These are phyloP conservation scores for Silene latifolia DNA, from an alignment of 148 eudicot genomes.

Conservation along the genomic window DNA sequence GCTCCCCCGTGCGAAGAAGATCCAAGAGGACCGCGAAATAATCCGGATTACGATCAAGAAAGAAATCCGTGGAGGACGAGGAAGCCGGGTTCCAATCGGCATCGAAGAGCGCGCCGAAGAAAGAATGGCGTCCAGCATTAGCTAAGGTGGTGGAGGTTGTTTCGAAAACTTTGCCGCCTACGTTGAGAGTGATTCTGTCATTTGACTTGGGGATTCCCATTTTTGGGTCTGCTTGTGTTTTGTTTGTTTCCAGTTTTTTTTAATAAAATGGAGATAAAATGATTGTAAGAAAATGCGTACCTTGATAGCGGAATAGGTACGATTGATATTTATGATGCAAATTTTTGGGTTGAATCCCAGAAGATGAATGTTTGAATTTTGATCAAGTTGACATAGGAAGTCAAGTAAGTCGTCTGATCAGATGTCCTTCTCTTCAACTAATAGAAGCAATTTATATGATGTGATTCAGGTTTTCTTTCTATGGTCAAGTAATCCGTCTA, in stretches of 20 bases:
- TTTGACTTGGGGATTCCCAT: neutral
- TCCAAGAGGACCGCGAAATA: slow-evolving; percentile 72
- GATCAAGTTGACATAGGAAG: too few relatives aligned
- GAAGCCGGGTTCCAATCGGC: slow-evolving; percentile 54
- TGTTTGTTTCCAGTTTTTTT: neutral
- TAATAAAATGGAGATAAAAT: neutral
- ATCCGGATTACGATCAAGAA: slow-evolving; percentile 80
- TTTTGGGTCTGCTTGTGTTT: neutral
- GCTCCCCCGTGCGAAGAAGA: slow-evolving; percentile 73
- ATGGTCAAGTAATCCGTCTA: too few relatives aligned
- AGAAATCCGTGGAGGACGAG: slow-evolving; percentile 15
- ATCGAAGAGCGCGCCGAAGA: slow-evolving; percentile 76
- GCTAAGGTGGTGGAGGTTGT: slow-evolving; percentile 84
- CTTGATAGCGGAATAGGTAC: too few relatives aligned
- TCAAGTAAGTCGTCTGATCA: too few relatives aligned
- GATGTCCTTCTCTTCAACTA: too few relatives aligned
- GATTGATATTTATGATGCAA: too few relatives aligned
- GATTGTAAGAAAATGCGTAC: too few relatives aligned
- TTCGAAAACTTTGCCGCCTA: slow-evolving; percentile 73
- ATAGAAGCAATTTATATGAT: too few relatives aligned
- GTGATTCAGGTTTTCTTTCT: too few relatives aligned
- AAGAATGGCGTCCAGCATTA: slow-evolving; percentile 70
- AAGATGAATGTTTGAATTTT: too few relatives aligned
- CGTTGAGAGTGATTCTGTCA: slow-evolving; percentile 67
- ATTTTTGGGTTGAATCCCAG: too few relatives aligned